Conservation (phyloP, 2,329 filamentous ascomycete species). For the Talaromyces rugulosus region DNA sequence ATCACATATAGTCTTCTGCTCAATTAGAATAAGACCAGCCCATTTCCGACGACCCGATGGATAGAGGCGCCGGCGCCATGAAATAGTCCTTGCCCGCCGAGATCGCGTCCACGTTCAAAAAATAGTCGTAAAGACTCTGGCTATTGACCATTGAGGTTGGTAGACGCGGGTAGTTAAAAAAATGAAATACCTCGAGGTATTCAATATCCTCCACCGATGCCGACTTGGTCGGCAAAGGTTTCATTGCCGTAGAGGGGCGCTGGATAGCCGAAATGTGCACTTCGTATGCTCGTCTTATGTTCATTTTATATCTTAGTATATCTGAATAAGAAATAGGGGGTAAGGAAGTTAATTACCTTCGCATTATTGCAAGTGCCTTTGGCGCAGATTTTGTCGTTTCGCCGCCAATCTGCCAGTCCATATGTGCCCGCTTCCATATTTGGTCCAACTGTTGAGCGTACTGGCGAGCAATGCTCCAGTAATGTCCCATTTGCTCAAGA, state of each 20-base stretch:
- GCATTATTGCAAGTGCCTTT: constrained; percentile 4
- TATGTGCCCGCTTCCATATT: constrained; percentile 81
- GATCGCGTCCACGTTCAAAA: constrained; percentile 3
- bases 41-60: not conserved
- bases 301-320: not conserved
- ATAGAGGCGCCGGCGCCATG: not conserved
- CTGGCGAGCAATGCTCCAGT: constrained; percentile 82
- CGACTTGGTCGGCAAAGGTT: not conserved
- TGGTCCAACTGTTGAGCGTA: constrained; percentile 55
- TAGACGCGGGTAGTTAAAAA: constrained; percentile 86
- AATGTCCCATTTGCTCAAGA: constrained; percentile 71
- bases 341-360: not conserved
- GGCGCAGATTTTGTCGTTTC: constrained; percentile 20
- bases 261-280: constrained; percentile 4
- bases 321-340: not conserved
- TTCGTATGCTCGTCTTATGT: constrained; percentile 3
- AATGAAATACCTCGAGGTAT: constrained; percentile 88
- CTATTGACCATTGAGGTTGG: constrained; percentile 31
- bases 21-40: constrained; percentile 1
- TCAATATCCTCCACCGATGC: constrained; percentile 66
- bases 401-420: constrained; percentile 75
- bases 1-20: not conserved
- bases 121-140: not conserved
- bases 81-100: constrained; percentile 1
- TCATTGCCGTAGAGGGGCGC: not conserved